Base-by-base conservation (phyloP, 768 basidiomycete genomes). In the Pholiota molesta region DNA sequence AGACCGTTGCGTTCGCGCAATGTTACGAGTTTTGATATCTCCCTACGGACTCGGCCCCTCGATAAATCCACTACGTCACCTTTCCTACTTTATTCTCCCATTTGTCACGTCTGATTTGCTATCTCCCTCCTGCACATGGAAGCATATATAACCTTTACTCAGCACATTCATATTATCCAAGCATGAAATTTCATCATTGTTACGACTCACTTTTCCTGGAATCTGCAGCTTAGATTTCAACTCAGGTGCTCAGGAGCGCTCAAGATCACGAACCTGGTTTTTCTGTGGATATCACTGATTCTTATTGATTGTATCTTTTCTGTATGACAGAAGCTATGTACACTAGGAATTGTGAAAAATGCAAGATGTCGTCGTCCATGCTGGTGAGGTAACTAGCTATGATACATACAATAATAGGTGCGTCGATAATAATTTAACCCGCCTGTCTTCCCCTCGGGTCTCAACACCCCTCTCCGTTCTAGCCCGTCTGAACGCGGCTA, bases 361-460 rank as follows among this genome's bases (percentile, higher is more conserved):
- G 67, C 65, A 62, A 57, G 61, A 58, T 55, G 55, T 49, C 35
- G 45, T 58, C 19, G 57, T 23, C 57, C 21, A 49, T 58, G 55
- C 40, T 42, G 60, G 56, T 42, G 57, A 62, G 56, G 56, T 26
- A 42, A 66, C 55, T 66, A 57, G 57, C 68, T 68, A 68, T 68
- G 35, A 59, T 68, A 68, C 68, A 68, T 67, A 63, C 55, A 63
- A 52, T 62, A 62, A 55, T 57, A 61, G 63, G 62, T 65, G 63
- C 40, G 57, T 26, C 39, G 60, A 45, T 58, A 62, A 63, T 66
- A 66, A 66, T 63, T 64, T 65, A 65, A 61, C 45, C 55, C 23
- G 35, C 14, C 37, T 26, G 17, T 29, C 42, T 44, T 40, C 45
- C 23, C 40, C 23, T 49, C 26, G 26, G 19, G 16, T 49, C 47